Percentiles rank a stretch among this genome's conserved stretches.
Evolutionary conservation across 192 early-diverging fungal species (phyloP).

Genomic region (Cladochytrium replicatum): DNA sequence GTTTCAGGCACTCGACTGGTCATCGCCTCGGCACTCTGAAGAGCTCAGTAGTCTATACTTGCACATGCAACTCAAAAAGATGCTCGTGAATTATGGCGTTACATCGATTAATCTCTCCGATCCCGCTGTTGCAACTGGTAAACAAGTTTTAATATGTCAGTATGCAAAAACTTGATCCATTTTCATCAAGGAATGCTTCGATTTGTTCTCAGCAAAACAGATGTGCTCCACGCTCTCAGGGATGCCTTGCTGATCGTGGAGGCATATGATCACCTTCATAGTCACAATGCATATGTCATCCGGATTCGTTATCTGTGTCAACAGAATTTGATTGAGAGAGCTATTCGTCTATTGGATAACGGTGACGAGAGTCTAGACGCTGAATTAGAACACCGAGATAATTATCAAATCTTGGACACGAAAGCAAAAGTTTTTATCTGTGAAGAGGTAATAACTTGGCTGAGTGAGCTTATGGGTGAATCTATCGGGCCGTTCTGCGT

Average conservation of each 20-base stretch:
- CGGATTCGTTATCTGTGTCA: not conserved
- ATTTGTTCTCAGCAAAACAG: constrained; percentile 37
- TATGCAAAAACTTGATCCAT: not conserved
- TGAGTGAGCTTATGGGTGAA: constrained; percentile 23
- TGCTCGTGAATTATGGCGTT: constrained; percentile 49
- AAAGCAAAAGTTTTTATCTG: constrained; percentile 15
- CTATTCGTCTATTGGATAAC: constrained; percentile 11
- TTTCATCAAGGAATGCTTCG: constrained; percentile 31
- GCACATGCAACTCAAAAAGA: constrained; percentile 51
- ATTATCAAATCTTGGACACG: constrained; percentile 13
- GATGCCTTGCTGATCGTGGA: constrained; percentile 43
- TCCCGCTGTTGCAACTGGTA: constrained; percentile 34
- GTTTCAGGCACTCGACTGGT: not conserved
- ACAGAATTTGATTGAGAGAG: constrained; percentile 1
- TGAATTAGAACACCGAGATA: not conserved
- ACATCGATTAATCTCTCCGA: constrained; percentile 49
- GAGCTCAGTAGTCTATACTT: constrained; percentile 54
- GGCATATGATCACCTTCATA: not conserved
- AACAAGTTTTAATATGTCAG: not conserved
- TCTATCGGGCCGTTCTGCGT: too few species aligned
- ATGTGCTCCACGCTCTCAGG: constrained; percentile 37
- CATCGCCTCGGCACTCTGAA: constrained; percentile 11
- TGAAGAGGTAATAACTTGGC: constrained; percentile 23
- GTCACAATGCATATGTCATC: not conserved
- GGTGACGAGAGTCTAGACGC: constrained; percentile 11